These are phyloP conservation scores for Phlebiopsis gigantea DNA, from an alignment of 768 basidiomycete species.

Conservation along the genomic window DNA sequence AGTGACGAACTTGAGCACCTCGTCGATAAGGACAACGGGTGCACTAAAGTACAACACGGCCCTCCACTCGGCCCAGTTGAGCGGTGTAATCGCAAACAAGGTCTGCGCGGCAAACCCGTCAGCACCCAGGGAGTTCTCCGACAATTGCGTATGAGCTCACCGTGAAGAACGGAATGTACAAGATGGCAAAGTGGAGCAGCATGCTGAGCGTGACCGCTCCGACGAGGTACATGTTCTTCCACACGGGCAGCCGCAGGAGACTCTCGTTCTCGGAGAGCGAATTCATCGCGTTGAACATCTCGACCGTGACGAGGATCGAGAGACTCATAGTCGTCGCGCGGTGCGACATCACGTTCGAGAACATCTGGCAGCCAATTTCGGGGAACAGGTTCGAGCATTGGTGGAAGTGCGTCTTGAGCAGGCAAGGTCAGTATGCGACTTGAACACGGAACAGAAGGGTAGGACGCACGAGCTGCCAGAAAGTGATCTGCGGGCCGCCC, in stretches of 20 bases:
- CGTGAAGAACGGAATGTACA: constrained; percentile 97
- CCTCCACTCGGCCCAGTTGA: constrained; percentile 95
- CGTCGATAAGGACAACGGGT: constrained; percentile 88
- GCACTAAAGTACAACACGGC: constrained; percentile 85
- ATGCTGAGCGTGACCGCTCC: constrained; percentile 87
- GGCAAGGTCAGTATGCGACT: neutral
- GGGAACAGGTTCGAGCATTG: constrained; percentile 81
- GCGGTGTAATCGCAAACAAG: constrained; percentile 86
- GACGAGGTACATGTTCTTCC: constrained; percentile 93
- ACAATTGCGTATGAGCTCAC: constrained; percentile 32
- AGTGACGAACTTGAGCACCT: constrained; percentile 79
- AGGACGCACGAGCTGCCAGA: constrained; percentile 77
- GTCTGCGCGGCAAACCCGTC: constrained; percentile 36
- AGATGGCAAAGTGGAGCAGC: constrained; percentile 88
- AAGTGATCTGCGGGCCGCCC: constrained; percentile 89
- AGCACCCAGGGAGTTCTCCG: neutral
- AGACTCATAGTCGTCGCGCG: constrained; percentile 94
- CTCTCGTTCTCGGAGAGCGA: constrained; percentile 97
- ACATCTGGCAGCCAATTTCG: constrained; percentile 93
- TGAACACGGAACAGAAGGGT: neutral
- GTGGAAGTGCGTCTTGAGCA: constrained; percentile 66
- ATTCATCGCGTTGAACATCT: constrained; percentile 99
- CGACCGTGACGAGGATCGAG: constrained; percentile 91
- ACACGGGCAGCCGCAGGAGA: constrained; percentile 79
- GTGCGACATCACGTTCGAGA: constrained; percentile 80